Evolutionary conservation across 805 yeast genomes (phyloP).

Genomic region (Candida oleophila): DNA sequence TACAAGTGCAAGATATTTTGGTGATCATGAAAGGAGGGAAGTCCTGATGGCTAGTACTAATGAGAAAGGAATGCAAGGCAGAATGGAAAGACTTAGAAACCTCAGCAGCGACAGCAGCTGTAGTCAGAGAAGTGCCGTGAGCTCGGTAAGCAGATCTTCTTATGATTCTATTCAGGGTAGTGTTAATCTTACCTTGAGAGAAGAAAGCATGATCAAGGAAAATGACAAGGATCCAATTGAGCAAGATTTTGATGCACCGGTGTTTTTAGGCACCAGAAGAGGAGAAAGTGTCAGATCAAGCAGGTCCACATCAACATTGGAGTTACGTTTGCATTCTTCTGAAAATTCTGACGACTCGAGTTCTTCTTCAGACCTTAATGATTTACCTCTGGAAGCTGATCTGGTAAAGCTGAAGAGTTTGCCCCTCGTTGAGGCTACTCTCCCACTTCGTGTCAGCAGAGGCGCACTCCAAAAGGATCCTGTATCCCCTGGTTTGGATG

Average conservation of each 20-base stretch:
- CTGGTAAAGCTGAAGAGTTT: not conserved
- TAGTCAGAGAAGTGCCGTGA: not conserved
- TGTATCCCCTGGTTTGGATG: slow-evolving; percentile 1
- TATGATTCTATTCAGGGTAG: slow-evolving; percentile 11
- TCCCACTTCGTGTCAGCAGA: not conserved
- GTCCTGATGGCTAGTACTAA: not conserved
- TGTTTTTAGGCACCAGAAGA: not conserved
- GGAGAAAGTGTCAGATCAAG: not conserved
- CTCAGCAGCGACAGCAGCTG: not conserved
- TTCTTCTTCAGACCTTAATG: not conserved
- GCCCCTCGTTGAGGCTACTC: not conserved
- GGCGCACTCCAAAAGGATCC: not conserved
- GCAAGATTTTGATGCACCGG: not conserved
- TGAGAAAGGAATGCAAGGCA: not conserved
- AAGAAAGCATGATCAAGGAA: not conserved
- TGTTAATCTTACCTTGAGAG: slow-evolving; percentile 4
- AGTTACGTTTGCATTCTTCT: not conserved
- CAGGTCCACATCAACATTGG: not conserved
- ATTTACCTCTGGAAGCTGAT: not conserved
- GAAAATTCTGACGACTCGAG: not conserved
- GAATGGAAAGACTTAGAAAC: not conserved
- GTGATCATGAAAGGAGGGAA: not conserved
- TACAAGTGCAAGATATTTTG: slow-evolving; percentile 14
- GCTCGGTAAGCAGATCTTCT: slow-evolving; percentile 1
- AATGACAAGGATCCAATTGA: not conserved